phyloP scores from a whole-genome alignment of 371 early-diverging fungal species.

The Umbelopsis sp. region DNA sequence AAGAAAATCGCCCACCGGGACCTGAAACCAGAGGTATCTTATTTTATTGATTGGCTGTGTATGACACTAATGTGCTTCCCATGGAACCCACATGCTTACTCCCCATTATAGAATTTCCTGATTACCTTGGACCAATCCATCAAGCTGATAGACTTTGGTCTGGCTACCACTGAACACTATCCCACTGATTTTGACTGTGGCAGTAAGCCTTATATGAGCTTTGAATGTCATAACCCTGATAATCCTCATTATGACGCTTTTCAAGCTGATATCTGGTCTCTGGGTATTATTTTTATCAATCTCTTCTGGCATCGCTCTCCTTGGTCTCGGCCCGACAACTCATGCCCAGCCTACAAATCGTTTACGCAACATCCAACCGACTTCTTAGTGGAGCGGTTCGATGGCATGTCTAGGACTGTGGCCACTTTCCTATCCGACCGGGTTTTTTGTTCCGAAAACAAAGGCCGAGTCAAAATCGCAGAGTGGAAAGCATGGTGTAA shows the following conservation, averaged over 20 bases:
- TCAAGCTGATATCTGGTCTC: constrained; percentile 66
- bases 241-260: constrained; percentile 54
- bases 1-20: constrained; percentile 79
- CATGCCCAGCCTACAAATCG: constrained; percentile 57
- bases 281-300: constrained; percentile 68
- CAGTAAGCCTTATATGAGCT: constrained; percentile 71
- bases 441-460: constrained; percentile 59
- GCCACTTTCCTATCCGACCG: constrained; percentile 58
- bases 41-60: constrained; percentile 1
- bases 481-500: constrained; percentile 46
- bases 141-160: constrained; percentile 71
- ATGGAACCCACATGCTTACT: constrained; percentile 34
- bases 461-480: constrained; percentile 26
- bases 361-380: constrained; percentile 57
- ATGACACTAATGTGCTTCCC: constrained; percentile 5
- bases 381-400: constrained; percentile 48
- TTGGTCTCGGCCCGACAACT: constrained; percentile 65
- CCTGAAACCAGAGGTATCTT: constrained; percentile 70
- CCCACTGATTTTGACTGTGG: constrained; percentile 71
- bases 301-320: constrained; percentile 66
- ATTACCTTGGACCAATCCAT: constrained; percentile 21
- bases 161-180: constrained; percentile 60
- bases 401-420: constrained; percentile 55
- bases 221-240: constrained; percentile 64
- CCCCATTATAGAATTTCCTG: constrained; percentile 56